Evolutionary conservation across 2,329 filamentous ascomycete genomes (phyloP).

Genomic region (Xylariaceae sp.): DNA sequence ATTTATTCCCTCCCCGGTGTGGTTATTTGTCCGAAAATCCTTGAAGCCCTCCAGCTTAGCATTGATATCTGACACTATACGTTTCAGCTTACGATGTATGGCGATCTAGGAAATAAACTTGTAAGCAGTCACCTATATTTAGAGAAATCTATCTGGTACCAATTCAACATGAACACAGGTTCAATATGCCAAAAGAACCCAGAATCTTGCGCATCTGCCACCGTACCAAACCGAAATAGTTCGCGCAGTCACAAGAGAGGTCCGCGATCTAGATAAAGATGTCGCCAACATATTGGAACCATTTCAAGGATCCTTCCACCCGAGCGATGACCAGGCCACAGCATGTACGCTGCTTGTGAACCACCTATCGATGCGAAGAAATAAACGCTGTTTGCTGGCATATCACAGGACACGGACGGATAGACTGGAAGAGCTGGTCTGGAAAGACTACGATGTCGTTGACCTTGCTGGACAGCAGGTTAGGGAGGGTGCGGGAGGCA

Average conservation of each 20-base stretch:
- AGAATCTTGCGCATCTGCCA: constrained; percentile 81
- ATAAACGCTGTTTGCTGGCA: constrained; percentile 92
- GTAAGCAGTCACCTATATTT: constrained; percentile 52
- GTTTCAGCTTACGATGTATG: constrained; percentile 66
- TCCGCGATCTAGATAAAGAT: constrained; percentile 89
- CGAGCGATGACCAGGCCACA: constrained; percentile 76
- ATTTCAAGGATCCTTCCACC: constrained; percentile 84
- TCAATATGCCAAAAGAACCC: constrained; percentile 93
- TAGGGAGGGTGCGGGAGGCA: constrained; percentile 41
- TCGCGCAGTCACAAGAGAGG: constrained; percentile 84
- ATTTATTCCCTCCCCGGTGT: not conserved
- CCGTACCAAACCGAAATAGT: constrained; percentile 93
- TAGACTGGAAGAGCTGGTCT: constrained; percentile 91
- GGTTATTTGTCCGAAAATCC: not conserved
- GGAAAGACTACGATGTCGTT: constrained; percentile 83
- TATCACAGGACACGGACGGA: constrained; percentile 91
- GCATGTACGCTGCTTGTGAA: constrained; percentile 90
- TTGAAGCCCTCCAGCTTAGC: not conserved
- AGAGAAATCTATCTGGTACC: constrained; percentile 5
- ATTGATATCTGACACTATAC: not conserved
- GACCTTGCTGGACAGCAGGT: constrained; percentile 66
- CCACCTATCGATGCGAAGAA: constrained; percentile 91
- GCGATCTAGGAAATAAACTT: constrained; percentile 83
- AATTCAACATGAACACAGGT: constrained; percentile 57
- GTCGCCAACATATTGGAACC: constrained; percentile 77